These are phyloP conservation scores for Collariella sp. DNA, from an alignment of 495 filamentous ascomycete genomes.

Conservation along the genomic window DNA sequence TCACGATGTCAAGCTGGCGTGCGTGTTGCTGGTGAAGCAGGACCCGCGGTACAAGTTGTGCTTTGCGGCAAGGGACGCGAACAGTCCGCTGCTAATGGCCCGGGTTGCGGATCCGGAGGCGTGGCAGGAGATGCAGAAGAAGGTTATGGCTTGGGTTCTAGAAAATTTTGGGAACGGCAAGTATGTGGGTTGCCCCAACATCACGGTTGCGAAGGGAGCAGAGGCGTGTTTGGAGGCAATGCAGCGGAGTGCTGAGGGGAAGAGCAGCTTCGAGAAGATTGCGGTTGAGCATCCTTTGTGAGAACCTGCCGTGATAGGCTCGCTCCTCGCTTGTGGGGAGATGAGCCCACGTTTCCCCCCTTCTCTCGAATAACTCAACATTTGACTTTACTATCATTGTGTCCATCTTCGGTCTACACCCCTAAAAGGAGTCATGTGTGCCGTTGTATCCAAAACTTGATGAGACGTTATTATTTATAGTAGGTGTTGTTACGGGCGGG, in stretches of 20 bases:
- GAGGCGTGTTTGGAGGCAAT: slow-evolving; percentile 6
- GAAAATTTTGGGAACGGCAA: not conserved
- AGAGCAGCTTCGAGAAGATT: slow-evolving; percentile 9
- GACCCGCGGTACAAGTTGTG: not conserved
- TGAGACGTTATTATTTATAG: too few relatives aligned
- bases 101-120: not conserved
- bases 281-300: slow-evolving; percentile 11
- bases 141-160: not conserved
- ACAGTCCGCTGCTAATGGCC: not conserved
- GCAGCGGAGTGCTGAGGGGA: not conserved
- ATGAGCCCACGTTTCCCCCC: too few relatives aligned
- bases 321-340: too few relatives aligned
- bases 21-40: slow-evolving; percentile 3
- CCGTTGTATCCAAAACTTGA: too few relatives aligned
- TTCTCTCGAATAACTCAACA: too few relatives aligned
- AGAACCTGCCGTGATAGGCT: too few relatives aligned
- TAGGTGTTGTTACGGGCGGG: too few relatives aligned
- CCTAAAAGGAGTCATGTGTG: too few relatives aligned
- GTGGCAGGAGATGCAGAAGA: not conserved
- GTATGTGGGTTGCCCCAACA: not conserved
- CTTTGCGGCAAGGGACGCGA: not conserved
- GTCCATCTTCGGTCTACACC: too few relatives aligned
- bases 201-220: not conserved
- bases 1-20: not conserved
- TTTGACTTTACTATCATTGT: too few relatives aligned